Conservation (phyloP, 345 rosid species). For the Melaleuca quinquenervia region DNA sequence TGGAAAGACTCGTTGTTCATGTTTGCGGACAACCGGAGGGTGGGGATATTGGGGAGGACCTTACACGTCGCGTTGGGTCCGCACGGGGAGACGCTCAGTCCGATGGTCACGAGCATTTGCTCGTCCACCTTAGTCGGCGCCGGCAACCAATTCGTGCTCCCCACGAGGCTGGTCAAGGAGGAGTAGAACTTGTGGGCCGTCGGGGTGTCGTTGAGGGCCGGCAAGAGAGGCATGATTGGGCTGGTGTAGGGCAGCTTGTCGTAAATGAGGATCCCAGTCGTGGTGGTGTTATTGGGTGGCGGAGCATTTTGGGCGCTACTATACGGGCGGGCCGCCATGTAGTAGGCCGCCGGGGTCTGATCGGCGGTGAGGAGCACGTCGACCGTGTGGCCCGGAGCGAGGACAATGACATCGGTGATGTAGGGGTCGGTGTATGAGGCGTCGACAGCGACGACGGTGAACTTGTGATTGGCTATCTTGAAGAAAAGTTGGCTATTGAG, state of each 20-base stretch:
- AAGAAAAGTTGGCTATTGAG: conserved; percentile 70
- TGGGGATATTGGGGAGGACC: not conserved
- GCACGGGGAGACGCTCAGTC: conserved; percentile 38
- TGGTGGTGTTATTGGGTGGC: conserved; percentile 38
- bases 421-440: conserved; percentile 62
- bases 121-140: conserved; percentile 60
- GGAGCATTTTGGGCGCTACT: conserved; percentile 19
- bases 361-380: conserved; percentile 58
- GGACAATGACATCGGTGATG: conserved; percentile 44
- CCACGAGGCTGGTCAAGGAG: conserved; percentile 28
- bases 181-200: conserved; percentile 57
- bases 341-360: conserved; percentile 51
- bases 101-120: conserved; percentile 59
- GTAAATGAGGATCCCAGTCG: conserved; percentile 55
- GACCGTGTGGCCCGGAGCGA: conserved; percentile 68
- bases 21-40: conserved; percentile 39
- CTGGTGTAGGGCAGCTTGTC: conserved; percentile 5
- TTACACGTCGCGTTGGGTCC: conserved; percentile 35
- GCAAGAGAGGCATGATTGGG: conserved; percentile 55
- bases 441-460: conserved; percentile 70
- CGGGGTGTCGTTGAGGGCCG: conserved; percentile 51
- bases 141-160: conserved; percentile 49
- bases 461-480: conserved; percentile 71
- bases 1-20: conserved; percentile 72
- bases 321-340: conserved; percentile 71